phyloP scores from a whole-genome alignment of 257 asterid species.

The Solanum tacnaense region DNA sequence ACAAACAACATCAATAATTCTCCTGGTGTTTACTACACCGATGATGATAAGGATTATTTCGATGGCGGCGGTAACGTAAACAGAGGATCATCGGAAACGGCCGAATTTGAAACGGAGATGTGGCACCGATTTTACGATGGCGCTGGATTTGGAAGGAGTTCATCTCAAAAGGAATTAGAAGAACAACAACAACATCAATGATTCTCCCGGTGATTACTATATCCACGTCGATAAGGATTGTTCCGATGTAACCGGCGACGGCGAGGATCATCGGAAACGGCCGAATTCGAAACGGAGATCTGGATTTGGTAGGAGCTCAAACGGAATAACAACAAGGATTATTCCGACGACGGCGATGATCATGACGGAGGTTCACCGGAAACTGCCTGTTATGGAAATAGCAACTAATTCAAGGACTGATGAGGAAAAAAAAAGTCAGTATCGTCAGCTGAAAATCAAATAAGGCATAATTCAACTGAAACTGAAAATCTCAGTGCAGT shows the following conservation, averaged over 20 bases:
- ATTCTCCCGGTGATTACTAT: neutral
- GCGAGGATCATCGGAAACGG: neutral
- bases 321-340: neutral
- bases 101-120: conserved; percentile 69
- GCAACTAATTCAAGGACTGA: neutral
- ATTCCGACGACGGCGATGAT: neutral
- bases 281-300: conserved; percentile 42
- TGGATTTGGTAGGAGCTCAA: conserved; percentile 13
- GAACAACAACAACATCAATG: conserved; percentile 4
- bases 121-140: conserved; percentile 43
- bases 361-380: neutral
- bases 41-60: conserved; percentile 7
- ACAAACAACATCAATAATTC: conserved; percentile 2
- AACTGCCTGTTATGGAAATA: conserved; percentile 11
- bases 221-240: conserved; percentile 3
- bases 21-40: neutral
- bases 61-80: neutral
- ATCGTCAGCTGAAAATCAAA: neutral
- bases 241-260: neutral
- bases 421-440: neutral
- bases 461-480: neutral
- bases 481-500: neutral
- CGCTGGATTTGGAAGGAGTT: conserved; percentile 64
- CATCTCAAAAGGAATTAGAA: conserved; percentile 31
- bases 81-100: neutral